Conservation (phyloP, 2,329 filamentous ascomycete genomes). For the Lachnellula cervina region DNA sequence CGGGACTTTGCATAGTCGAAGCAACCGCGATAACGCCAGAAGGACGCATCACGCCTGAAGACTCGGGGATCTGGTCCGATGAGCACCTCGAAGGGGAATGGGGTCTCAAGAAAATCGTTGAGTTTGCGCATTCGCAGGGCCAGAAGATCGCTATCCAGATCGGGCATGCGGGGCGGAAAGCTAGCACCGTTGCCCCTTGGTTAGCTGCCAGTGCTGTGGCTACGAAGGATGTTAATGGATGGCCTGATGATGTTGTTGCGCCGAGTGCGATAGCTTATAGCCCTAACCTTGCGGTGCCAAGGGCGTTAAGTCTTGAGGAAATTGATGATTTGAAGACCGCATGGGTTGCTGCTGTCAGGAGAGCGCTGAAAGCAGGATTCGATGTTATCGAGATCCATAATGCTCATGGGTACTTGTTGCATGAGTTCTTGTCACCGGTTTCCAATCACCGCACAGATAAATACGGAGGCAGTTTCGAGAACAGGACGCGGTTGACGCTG, state of each 20-base stretch:
- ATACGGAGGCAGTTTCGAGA: conserved; percentile 68
- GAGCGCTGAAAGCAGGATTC: conserved; percentile 60
- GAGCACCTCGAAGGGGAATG: conserved; percentile 63
- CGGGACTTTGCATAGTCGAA: conserved; percentile 70
- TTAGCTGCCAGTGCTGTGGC: conserved; percentile 50
- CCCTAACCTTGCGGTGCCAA: conserved; percentile 55
- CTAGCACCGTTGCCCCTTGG: conserved; percentile 59
- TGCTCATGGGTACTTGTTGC: conserved; percentile 74
- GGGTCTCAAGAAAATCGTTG: conserved; percentile 58
- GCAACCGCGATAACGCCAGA: conserved; percentile 70
- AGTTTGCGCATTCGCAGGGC: conserved; percentile 75
- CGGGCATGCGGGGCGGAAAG: conserved; percentile 72
- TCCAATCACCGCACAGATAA: conserved; percentile 64
- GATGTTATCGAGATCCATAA: conserved; percentile 78
- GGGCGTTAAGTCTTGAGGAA: conserved; percentile 62
- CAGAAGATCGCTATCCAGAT: conserved; percentile 77
- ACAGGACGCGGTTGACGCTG: conserved; percentile 61
- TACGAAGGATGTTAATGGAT: conserved; percentile 46
- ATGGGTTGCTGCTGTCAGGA: conserved; percentile 54
- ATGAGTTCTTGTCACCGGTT: conserved; percentile 63
- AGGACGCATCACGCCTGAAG: conserved; percentile 78
- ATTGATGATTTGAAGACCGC: conserved; percentile 60
- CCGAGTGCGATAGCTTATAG: conserved; percentile 55
- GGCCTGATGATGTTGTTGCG: conserved; percentile 51
- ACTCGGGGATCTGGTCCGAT: conserved; percentile 78